These are phyloP conservation scores for Acer saccharum DNA, from an alignment of 345 rosid species.

Conservation along the genomic window DNA sequence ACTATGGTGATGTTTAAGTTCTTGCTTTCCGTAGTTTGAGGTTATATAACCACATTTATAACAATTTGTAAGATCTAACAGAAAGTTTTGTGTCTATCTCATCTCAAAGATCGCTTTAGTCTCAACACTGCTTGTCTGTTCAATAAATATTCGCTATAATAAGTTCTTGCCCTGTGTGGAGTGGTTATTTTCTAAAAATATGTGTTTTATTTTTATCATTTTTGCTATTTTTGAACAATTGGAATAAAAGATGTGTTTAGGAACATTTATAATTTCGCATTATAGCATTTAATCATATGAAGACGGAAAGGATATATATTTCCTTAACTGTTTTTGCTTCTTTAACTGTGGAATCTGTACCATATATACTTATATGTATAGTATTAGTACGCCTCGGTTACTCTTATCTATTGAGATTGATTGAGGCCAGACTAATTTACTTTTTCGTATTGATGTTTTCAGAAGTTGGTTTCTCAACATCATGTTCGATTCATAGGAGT, in stretches of 20 bases:
- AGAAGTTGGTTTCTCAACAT: slow-evolving; percentile 15
- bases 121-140: background rate
- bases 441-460: slow-evolving; percentile 12
- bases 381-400: slow-evolving; percentile 1
- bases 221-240: background rate
- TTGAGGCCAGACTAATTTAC: slow-evolving; percentile 13
- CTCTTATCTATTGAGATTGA: slow-evolving; percentile 6
- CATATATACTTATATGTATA: background rate
- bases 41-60: background rate
- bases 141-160: background rate
- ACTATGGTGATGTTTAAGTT: background rate
- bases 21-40: too few relatives aligned
- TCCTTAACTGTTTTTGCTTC: background rate
- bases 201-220: background rate
- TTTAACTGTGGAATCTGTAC: background rate
- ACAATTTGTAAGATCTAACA: background rate
- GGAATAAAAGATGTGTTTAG: background rate
- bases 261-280: background rate
- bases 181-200: background rate
- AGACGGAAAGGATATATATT: too few relatives aligned
- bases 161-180: background rate
- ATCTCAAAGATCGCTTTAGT: background rate
- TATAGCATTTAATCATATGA: too few relatives aligned
- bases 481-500: background rate
- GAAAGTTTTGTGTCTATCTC: background rate